Percentiles rank a stretch among this genome's conserved stretches.
phyloP scores from a whole-genome alignment of 1,284 basidiomycete species.

The Sanghuangporus baumii region DNA sequence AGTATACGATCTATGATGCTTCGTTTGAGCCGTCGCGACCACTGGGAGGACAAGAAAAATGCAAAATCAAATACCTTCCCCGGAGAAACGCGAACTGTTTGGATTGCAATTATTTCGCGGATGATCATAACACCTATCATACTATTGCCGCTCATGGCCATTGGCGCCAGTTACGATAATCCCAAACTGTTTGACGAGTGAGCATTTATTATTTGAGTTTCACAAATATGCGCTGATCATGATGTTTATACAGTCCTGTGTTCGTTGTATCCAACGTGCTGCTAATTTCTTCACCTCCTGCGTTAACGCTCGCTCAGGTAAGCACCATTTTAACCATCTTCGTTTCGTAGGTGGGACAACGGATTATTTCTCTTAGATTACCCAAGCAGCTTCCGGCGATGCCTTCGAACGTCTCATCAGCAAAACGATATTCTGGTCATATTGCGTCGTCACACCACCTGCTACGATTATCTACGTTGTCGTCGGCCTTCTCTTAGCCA shows the following conservation, averaged over 20 bases:
- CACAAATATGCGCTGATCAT: not conserved
- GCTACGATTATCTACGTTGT: conserved; percentile 73
- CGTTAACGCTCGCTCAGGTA: conserved; percentile 76
- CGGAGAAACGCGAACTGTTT: conserved; percentile 79
- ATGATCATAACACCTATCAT: conserved; percentile 85
- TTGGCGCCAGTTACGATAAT: conserved; percentile 55
- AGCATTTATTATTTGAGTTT: conserved; percentile 29
- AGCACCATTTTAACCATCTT: conserved; percentile 18
- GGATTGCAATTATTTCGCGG: conserved; percentile 70
- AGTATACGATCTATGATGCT: conserved; percentile 37
- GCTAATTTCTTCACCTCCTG: conserved; percentile 74
- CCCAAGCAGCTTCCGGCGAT: conserved; percentile 81
- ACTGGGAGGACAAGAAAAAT: conserved; percentile 10
- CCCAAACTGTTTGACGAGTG: conserved; percentile 72
- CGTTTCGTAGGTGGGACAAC: not conserved
- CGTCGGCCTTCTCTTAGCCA: conserved; percentile 58
- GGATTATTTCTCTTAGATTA: conserved; percentile 50
- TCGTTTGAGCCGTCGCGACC: conserved; percentile 19
- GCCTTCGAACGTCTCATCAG: conserved; percentile 89
- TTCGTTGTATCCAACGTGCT: conserved; percentile 80
- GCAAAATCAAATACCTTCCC: conserved; percentile 27
- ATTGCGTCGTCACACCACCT: conserved; percentile 78
- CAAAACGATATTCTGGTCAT: conserved; percentile 78
- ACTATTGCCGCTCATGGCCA: conserved; percentile 66
- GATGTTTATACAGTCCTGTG: conserved; percentile 52